A percentile compares a stretch with the other conserved stretches of the same genome.
phyloP scores from a whole-genome alignment of 208 protist genomes.

The Trichomonas vaginalis region DNA sequence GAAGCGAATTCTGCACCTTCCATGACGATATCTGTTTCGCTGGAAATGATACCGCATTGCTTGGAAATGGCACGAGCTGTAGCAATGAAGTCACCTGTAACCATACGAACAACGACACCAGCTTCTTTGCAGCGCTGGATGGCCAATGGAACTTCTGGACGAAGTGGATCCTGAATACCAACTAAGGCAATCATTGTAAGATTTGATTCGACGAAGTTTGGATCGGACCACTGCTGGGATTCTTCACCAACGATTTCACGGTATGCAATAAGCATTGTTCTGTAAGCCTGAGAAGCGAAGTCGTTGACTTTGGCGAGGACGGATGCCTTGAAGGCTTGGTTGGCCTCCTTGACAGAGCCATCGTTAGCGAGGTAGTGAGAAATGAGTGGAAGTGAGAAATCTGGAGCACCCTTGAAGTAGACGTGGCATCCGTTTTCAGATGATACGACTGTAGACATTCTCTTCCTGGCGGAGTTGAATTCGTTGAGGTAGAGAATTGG shows the following conservation, averaged over 20 bases:
- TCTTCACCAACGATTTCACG: background rate
- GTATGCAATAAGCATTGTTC: background rate
- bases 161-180: background rate
- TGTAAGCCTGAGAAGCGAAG: background rate
- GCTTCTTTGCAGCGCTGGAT: background rate
- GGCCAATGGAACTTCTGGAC: background rate
- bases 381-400: background rate
- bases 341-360: background rate
- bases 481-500: background rate
- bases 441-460: background rate
- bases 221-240: background rate
- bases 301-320: background rate
- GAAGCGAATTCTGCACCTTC: background rate
- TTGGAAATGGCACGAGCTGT: background rate
- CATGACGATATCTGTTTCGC: background rate
- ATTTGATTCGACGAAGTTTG: background rate
- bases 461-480: background rate
- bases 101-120: conserved; percentile 3
- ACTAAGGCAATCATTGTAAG: background rate
- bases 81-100: background rate
- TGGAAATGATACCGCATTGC: background rate
- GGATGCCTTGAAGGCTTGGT: background rate
- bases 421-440: background rate
- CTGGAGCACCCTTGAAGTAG: background rate
- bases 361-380: background rate